Base-by-base conservation (phyloP, 2,329 filamentous ascomycete species). In the Metarhizium guizhouense region DNA sequence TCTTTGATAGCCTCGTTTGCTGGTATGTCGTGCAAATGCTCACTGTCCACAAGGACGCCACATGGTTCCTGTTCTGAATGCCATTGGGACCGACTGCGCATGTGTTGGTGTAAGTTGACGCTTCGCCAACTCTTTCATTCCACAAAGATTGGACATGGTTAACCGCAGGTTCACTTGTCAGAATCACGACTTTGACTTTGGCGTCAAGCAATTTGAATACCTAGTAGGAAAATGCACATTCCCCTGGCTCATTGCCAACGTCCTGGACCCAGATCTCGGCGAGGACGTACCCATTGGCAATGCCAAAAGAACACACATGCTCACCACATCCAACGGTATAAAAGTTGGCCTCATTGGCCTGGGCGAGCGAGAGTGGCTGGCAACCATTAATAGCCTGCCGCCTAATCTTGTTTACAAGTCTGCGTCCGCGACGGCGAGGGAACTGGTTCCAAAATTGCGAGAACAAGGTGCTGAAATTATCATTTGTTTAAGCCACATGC, bases 181-280 rank as follows among this genome's bases (percentile, higher is more conserved):
- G 81, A 96, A 96, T 67, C 91, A 96, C 69, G 92, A 96, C 67
- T 83, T 96, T 54, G 92, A 96, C 73, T 96, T 96, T 70, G 92
- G 91, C 13, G 87, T 95, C 45, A 78, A 80, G 55, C 90, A 95
- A 68, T 92, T 92, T 67, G 77, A 83, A 55, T 78, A 90, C 64
- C 76, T 96, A 51, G 78, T 85, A 4, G 76, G 76, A 38, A 85
- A 90, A 67, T 95, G 90, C 73, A 80, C 79, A 25, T 96, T 96
- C 63, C 91, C 91, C 3, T 96, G 92, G 91, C 80, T 96, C 1
- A 79, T 95, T 16, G 90, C 90, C 61, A 96, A 96, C 68, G 86
- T 95, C 8, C 76, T 94, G 30, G 91, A 96, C 70, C 89, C 88
- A 1, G 88, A 85, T 0, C 76, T 95, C 11, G 91, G 91, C 42